Percentiles rank a stretch among this genome's conserved stretches.
Evolutionary conservation across 2,329 filamentous ascomycete species (phyloP).

Genomic region (Orbilia blumenaviensis): DNA sequence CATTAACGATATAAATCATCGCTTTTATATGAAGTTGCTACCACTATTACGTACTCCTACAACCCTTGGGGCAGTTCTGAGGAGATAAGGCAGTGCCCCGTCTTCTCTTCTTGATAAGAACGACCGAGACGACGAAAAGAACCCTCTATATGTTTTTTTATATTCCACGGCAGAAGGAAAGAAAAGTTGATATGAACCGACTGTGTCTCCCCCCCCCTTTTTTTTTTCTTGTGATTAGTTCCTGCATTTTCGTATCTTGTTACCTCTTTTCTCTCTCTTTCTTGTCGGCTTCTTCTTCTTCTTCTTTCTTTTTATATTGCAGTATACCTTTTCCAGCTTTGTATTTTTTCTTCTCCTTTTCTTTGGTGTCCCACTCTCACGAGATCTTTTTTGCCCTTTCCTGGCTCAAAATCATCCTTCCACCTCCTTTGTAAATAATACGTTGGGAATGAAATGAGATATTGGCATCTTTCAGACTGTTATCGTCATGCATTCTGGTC

Average conservation of each 20-base stretch:
- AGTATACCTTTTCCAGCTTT: slow-evolving; percentile 39
- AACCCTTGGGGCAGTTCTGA: neutral
- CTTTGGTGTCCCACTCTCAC: neutral
- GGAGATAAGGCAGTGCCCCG: neutral
- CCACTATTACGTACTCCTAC: neutral
- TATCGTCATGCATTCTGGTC: no score
- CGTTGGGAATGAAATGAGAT: slow-evolving; percentile 39
- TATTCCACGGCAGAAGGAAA: neutral
- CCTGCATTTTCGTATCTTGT: no score
- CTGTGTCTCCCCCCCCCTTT: neutral
- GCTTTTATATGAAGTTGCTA: slow-evolving; percentile 16
- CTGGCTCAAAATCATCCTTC: neutral
- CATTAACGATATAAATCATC: slow-evolving; percentile 7
- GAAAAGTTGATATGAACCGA: slow-evolving; percentile 38
- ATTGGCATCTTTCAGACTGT: neutral
- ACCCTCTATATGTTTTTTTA: neutral
- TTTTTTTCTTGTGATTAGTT: no score
- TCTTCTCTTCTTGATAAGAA: slow-evolving; percentile 3
- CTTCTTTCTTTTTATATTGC: neutral
- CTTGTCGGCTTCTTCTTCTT: no score
- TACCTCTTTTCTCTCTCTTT: no score
- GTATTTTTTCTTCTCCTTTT: slow-evolving; percentile 16
- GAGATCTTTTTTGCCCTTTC: neutral
- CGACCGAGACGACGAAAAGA: neutral
- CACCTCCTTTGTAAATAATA: slow-evolving; percentile 36